Base-by-base conservation (phyloP, 345 rosid species). In the Camelina hispida region DNA sequence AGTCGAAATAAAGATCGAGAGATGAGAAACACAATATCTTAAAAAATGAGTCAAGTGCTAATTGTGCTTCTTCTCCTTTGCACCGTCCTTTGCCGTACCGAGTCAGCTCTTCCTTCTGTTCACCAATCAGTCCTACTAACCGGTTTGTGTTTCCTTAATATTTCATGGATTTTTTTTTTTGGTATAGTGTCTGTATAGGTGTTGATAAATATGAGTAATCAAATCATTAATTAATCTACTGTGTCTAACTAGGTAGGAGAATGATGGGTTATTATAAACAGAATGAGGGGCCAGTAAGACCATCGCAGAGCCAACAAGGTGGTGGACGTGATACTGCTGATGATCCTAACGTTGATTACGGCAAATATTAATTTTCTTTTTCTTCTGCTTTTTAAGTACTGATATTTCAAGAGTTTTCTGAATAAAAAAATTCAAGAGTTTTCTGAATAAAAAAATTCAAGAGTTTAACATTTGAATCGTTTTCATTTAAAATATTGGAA, bases 1-100 rank as follows among this genome's bases (percentile, higher is more conserved):
- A 48, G 53, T 28, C 17, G 8, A 61, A 20, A 20, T 1, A 20
- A 13, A 40, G 43, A 34, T 15, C 14, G n/a, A 61, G 13, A 42
- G 2, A 43, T 61, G 66, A 23, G 10, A 20, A 61, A 42, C 1
- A 43, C 2, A 1, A 43, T 10, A 7, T 8, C 18, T 15, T 16
- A 43, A 47, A 65, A 30, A 30, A 46, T 47, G 40, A 38, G 68
- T 44, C 68, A 63, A 43, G 38, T 63, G 15, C 9, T 63, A 51
- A 63, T 43, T 4, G 15, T 63, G 38, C 3, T 66, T 47, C 30
- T 66, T 30, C 44, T 65, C 15, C 68, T 64, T 18, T 47, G 43
- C 30, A 30, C n/a, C 9, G 25, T 46, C 30, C 6, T 64, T 28
- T 15, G 16, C 55, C 40, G 2, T 46, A 25, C 55, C 23, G 55